Base-by-base conservation (phyloP, 495 filamentous ascomycete species). In the Penicillium samsonianum region DNA sequence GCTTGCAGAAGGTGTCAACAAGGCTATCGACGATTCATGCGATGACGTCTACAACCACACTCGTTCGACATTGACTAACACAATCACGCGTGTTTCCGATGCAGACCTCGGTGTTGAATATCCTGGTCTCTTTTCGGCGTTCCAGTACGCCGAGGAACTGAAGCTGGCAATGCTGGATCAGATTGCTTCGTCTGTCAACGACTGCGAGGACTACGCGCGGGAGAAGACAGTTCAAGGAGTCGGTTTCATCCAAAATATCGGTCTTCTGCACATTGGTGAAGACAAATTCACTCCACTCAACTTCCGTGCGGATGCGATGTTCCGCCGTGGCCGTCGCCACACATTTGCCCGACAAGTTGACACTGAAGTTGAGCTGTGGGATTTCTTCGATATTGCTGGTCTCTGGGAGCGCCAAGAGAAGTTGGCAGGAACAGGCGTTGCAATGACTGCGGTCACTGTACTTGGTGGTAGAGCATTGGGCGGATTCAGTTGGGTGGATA, bases 341-440 rank as follows among this genome's bases (percentile, higher is more conserved):
- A 81, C 84, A 6, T 73, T 96, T 19, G 95, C 88, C 8, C 82
- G 89, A 58, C 86, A 94, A 65, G 85, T 98, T 19, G 86, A 96
- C 60, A 83, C 94, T 17, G 85, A 96, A 50, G 86, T 94, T 19
- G 92, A 98, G 61, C 55, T 96, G 0, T 88, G 82, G 81, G 94
- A 98, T 70, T 96, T 98, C 77, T 90, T 98, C 68, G 95, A 98
- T 69, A 76, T 92, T 64, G 78, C 81, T 31, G 86, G 83, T 11
- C 76, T 96, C 10, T 86, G 94, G 78, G 90, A 98, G 64, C 80
- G 84, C 46, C 92, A 98, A 68, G 95, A 98, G 77, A 97, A 98
- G 76, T 76, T 94, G 40, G 92, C 91, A 14, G 91, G 91, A 37
- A 91, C 91, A 26, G 85, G 94, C 58, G 89, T 98, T 87, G 93